A percentile compares a stretch with the other conserved stretches of the same genome.
Conservation (phyloP, 2,329 filamentous ascomycete species). For the Botryotinia narcissicola region DNA sequence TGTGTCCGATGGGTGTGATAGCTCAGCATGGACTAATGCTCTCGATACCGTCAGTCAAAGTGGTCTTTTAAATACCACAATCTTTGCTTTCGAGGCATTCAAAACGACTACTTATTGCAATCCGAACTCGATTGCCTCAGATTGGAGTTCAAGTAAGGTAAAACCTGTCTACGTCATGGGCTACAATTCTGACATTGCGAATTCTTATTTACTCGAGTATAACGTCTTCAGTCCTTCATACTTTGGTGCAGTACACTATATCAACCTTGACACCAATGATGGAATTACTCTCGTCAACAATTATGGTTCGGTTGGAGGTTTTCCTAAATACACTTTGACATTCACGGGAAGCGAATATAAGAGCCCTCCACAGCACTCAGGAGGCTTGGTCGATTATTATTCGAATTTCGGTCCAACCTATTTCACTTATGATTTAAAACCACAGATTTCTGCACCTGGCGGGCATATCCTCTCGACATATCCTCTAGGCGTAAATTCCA, state of each 20-base stretch:
- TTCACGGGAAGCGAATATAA: constrained; percentile 15
- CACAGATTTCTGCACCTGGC: constrained; percentile 38
- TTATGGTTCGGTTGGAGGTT: constrained; percentile 24
- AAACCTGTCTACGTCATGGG: constrained; percentile 24
- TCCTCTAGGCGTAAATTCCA: constrained; percentile 35
- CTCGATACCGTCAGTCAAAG: constrained; percentile 19
- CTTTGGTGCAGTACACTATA: constrained; percentile 22
- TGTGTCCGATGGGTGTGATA: constrained; percentile 22
- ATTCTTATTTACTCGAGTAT: constrained; percentile 27
- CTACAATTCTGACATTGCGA: constrained; percentile 20
- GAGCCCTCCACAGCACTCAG: constrained; percentile 20
- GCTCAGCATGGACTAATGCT: constrained; percentile 21
- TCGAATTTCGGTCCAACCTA: constrained; percentile 27
- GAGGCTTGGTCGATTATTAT: constrained; percentile 27
- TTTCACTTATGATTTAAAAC: constrained; percentile 25
- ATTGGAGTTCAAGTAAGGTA: not conserved
- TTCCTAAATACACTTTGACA: constrained; percentile 22
- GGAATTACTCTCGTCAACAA: constrained; percentile 22
- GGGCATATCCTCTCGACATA: constrained; percentile 41
- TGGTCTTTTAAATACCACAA: constrained; percentile 22
- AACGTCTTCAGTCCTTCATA: constrained; percentile 23
- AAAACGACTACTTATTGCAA: constrained; percentile 11
- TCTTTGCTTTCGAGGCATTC: constrained; percentile 25
- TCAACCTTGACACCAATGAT: constrained; percentile 23
- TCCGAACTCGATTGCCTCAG: constrained; percentile 17